Evolutionary conservation across 805 yeast species (phyloP).

Genomic region (Metschnikowia proteae): DNA sequence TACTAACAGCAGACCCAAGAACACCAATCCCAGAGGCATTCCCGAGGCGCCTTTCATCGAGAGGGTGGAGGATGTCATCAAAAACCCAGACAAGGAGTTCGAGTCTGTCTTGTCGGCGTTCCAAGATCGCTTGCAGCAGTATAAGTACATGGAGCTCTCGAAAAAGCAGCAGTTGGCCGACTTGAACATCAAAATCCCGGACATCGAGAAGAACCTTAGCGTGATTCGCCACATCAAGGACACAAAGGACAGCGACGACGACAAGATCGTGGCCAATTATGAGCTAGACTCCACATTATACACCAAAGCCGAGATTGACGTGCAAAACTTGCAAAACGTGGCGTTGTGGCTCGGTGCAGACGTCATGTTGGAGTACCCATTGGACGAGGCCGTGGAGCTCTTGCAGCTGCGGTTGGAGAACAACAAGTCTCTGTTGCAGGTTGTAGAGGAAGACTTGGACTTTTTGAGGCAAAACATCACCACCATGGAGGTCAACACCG

Average conservation of each 20-base stretch:
- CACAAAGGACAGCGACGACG: conserved; percentile 36
- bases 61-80: conserved; percentile 70
- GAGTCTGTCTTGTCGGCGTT: conserved; percentile 66
- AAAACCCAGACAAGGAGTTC: conserved; percentile 59
- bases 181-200: conserved; percentile 78
- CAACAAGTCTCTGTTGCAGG: conserved; percentile 55
- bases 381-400: conserved; percentile 79
- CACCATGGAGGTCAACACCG: conserved; percentile 96
- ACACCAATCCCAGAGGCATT: conserved; percentile 86
- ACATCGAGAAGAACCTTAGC: conserved; percentile 78
- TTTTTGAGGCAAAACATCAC: conserved; percentile 85
- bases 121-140: conserved; percentile 86
- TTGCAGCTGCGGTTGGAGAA: conserved; percentile 57
- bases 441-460: conserved; percentile 80
- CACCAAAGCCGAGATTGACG: conserved; percentile 71
- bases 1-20: conserved; percentile 42
- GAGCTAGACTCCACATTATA: conserved; percentile 91
- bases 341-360: conserved; percentile 97
- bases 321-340: conserved; percentile 55
- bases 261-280: conserved; percentile 63
- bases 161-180: conserved; percentile 48
- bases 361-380: conserved; percentile 91
- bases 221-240: conserved; percentile 59
- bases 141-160: conserved; percentile 77
- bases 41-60: conserved; percentile 95